A percentile compares a stretch with the other conserved stretches of the same genome.
Evolutionary conservation across 768 basidiomycete genomes (phyloP).

Genomic region (Termitomyces sp.): DNA sequence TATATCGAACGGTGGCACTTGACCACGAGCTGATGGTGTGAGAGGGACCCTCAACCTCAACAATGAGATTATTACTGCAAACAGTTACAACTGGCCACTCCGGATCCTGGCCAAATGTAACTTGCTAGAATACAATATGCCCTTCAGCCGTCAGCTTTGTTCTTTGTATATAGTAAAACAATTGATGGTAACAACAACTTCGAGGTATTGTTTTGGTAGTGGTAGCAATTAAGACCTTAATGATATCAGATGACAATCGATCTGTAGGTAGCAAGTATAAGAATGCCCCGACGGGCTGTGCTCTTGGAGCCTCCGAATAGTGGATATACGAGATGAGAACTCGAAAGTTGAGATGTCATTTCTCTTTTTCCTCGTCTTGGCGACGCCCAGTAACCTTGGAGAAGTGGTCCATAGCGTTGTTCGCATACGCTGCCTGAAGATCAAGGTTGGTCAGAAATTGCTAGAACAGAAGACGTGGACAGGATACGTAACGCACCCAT

Average conservation of each 20-base stretch:
- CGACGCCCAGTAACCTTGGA: slow-evolving; percentile 60
- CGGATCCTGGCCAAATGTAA: background rate
- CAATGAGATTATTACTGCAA: background rate
- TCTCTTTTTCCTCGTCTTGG: slow-evolving; percentile 43
- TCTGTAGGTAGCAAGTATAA: too few relatives aligned
- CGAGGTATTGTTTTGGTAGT: background rate
- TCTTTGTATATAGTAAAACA: background rate
- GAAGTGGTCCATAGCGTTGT: slow-evolving; percentile 69
- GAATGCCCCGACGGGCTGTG: background rate
- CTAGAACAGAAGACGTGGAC: background rate
- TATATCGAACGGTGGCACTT: background rate
- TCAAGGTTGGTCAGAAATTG: background rate
- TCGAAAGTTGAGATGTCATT: background rate
- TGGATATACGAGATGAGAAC: background rate
- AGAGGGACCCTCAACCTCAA: background rate
- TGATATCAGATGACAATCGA: too few relatives aligned
- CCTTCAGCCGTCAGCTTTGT: background rate
- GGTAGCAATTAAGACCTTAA: background rate
- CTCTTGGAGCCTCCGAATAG: background rate
- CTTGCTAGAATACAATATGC: background rate
- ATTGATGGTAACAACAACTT: background rate
- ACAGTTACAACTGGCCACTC: too few relatives aligned
- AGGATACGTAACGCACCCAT: slow-evolving; percentile 54
- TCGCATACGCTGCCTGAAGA: slow-evolving; percentile 59
- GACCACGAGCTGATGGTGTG: slow-evolving; percentile 6